Base-by-base conservation (phyloP, 2,329 filamentous ascomycete genomes). In the Alternaria viburni region DNA sequence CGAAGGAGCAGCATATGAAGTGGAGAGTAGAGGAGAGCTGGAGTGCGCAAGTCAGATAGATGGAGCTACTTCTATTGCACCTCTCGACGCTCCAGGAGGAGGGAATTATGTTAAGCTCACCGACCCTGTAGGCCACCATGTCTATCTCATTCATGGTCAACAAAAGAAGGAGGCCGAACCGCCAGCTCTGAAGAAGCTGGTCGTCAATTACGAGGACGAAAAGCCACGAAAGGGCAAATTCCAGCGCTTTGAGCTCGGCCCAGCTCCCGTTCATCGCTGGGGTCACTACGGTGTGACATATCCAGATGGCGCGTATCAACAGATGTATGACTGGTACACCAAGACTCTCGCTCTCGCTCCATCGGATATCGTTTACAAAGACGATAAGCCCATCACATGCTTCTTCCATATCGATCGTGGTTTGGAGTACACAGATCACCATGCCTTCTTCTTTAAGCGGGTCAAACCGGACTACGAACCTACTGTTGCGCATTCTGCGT, bases 401-500 rank as follows among this genome's bases (percentile, higher is more conserved):
- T 87, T 87, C 68, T 66, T 83, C 52, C 85, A 86, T 62, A 73
- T 87, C 6, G 85, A 86, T 68, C 78, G 80, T 4, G 85, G 36
- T 41, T 41, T 41, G 36, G 36, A 63, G 21, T 57, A 30, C 11
- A 57, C 17, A 56, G 68, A 28, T 69, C 78, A 46, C 66, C 86
- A 87, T 67, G 75, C 72, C 5, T 81, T 87, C 36, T 41, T 41
- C n/a, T 65, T 86, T 86, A 47, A 58, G 55, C 44, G 55, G 5
- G 55, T 28, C 26, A 58, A 63, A 50, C 32, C 17, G 13, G 44
- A 59, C 12, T 17, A 47, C 25, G 43, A 28, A 41, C 57, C 47
- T 41, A 59, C 47, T 73, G 83, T 90, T 15, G 88, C 91, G 75
- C 89, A 91, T 78, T 86, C 85, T 6, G 87, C 85, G 6, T 91